Base-by-base conservation (phyloP, 1,284 basidiomycete species). In the Phaffia rhodozyma region DNA sequence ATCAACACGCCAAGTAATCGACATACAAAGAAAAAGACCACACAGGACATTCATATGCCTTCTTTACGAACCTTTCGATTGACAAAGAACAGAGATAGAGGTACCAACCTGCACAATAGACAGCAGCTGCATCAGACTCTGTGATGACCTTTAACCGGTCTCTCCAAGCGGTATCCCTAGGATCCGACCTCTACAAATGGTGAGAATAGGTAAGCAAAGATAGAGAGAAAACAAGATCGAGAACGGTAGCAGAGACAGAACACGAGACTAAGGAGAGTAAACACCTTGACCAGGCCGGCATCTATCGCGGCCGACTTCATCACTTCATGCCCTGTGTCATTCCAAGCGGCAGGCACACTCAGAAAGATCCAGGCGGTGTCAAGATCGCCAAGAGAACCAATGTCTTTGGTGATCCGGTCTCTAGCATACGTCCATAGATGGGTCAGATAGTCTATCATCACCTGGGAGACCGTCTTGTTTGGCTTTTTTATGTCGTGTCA, bases 271-370 rank as follows among this genome's bases (percentile, higher is more conserved):
- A 27, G 7, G 7, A n/a, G 11, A 32, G 20, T 5, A 20, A 5
- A 60, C 34, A 60, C 83, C 66, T 83, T 83, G 18, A 90, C 87
- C 9, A 91, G 79, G 0, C 86, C 86, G 20, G 87, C 87, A 29
- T 78, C 76, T 66, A 90, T 85, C 6, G 87, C 87, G 54, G 86
- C 86, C 61, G 84, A 83, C 34, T 86, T 81, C 87, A 91, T 89
- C 68, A 89, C 79, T 66, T 85, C 83, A 69, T 85, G 87, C 0
- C 86, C 87, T 68, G 80, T 83, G 0, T 84, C 86, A 72, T 89
- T 87, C 88, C 88, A 90, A 47, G 87, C 86, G 18, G 87, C 88
- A 60, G 87, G 88, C 9, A 89, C 87, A 11, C 86, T 88, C 58
- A 89, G 75, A 79, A 85, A 85, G 5, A 89, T 84, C 69, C 87